Evolutionary conservation across 148 eudicot genomes (phyloP), one percentile per base, ranked within the genome.

Genomic region (Tetragonia tetragonoides): DNA sequence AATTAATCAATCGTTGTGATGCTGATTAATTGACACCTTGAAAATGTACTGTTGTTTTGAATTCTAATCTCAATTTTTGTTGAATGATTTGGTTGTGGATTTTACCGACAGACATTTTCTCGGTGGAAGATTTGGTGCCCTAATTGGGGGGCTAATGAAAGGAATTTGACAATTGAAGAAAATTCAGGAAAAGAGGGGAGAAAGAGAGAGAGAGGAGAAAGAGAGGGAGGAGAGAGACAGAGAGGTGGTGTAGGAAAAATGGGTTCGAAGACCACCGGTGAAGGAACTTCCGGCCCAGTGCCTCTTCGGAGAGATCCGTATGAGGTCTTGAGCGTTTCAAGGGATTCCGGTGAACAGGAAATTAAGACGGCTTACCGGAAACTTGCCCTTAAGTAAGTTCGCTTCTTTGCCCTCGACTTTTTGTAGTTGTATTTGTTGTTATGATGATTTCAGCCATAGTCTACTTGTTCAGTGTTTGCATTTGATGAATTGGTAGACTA

Each of bases 341-440:
- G 85, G 75, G 97, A 94, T 44, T 84, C 97, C 3, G 75, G 89
- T 75, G 99, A 95, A 73, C 97, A 91, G 76, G 97, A 95, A 49
- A 95, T 95, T 77, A 95, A 95, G 75, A 85, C 93, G 70, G 96
- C 99, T 80, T 95, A 95, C 66, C 87, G 99, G 70, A 95, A 91
- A 83, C 94, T 95, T 70, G 99, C 99, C 66, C 97, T 95, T 77
- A 95, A 95, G 99, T 95, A 82, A 82, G 88, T 81, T 82, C 12
- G 10, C n/a, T 7, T 37, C 63, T 49, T 42, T 8, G n/a, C 56
- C 0, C 38, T 72, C 2, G 70, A n/a, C 1, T 4, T 18, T 64
- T 64, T 64, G 68, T 64, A 46, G 51, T 64, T n/a, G 6, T 64
- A 59, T 23, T 64, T 23, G 6, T 64, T 64, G 34, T 9, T 64